phyloP scores from a whole-genome alignment of 305 asterid species.

The Petunia hybrid region DNA sequence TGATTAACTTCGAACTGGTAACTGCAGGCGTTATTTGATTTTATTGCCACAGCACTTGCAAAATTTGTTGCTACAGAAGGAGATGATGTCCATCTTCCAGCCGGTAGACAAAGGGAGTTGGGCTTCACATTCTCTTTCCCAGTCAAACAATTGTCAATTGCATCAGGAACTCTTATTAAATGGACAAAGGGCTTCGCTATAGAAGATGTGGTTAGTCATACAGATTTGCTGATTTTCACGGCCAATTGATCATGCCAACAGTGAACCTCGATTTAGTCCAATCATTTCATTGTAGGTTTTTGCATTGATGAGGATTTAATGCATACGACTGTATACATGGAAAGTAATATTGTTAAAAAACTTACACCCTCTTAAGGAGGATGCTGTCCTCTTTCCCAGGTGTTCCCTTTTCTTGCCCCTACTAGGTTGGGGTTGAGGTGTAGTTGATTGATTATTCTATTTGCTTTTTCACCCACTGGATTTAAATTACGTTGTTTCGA shows the following conservation, averaged over 20 bases:
- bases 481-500: neutral
- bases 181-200: conserved; percentile 93
- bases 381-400: too few relatives aligned
- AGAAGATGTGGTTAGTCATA: conserved; percentile 68
- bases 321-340: neutral
- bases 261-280: conserved; percentile 1
- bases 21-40: conserved; percentile 77
- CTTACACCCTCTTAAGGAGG: too few relatives aligned
- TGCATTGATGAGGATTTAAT: neutral
- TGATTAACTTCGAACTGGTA: conserved; percentile 10
- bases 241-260: neutral
- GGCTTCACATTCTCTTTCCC: conserved; percentile 98
- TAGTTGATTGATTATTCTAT: neutral
- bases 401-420: too few relatives aligned
- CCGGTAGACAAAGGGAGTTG: conserved; percentile 77
- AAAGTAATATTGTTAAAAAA: neutral
- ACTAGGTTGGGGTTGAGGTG: neutral
- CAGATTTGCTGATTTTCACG: neutral
- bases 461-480: neutral
- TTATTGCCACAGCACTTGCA: conserved; percentile 70
- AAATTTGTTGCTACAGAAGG: conserved; percentile 79
- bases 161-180: conserved; percentile 79
- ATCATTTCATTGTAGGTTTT: neutral
- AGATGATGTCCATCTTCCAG: conserved; percentile 59
- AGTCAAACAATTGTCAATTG: conserved; percentile 72